Conservation (phyloP, 2,329 filamentous ascomycete species). For the Ascochyta clinopodiicola region DNA sequence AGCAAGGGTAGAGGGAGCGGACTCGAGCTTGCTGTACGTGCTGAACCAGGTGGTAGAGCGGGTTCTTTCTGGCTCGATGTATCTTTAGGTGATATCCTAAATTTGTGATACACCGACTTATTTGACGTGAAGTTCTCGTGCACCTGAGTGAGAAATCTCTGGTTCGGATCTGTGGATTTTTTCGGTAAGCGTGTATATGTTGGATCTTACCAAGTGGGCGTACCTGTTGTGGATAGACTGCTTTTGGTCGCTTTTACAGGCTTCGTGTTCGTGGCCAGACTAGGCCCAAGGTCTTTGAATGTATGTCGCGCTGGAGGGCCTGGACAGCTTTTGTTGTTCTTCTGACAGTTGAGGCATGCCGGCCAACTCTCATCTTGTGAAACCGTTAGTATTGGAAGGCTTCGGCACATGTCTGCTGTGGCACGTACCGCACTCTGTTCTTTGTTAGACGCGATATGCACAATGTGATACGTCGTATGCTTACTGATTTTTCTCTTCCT, state of each 20-base stretch:
- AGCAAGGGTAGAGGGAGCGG: conserved; percentile 26
- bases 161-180: conserved; percentile 16
- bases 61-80: conserved; percentile 9
- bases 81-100: conserved; percentile 29
- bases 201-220: not conserved
- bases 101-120: conserved; percentile 40
- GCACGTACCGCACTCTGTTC: conserved; percentile 28
- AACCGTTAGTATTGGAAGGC: conserved; percentile 16
- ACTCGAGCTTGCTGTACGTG: conserved; percentile 19
- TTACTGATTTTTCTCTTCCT: conserved; percentile 44
- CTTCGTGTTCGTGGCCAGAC: conserved; percentile 15
- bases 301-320: conserved; percentile 44
- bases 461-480: conserved; percentile 10
- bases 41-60: conserved; percentile 14
- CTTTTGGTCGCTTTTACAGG: not conserved
- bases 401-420: not conserved
- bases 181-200: not conserved
- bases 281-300: conserved; percentile 39
- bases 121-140: conserved; percentile 35
- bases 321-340: conserved; percentile 43
- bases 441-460: conserved; percentile 15
- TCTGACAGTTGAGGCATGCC: conserved; percentile 42
- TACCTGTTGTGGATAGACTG: conserved; percentile 1
- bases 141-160: conserved; percentile 28
- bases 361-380: conserved; percentile 46